Evolutionary conservation across 768 basidiomycete species (phyloP), one percentile per base, ranked within the genome.

Genomic region (Macrolepiota dolichaula): DNA sequence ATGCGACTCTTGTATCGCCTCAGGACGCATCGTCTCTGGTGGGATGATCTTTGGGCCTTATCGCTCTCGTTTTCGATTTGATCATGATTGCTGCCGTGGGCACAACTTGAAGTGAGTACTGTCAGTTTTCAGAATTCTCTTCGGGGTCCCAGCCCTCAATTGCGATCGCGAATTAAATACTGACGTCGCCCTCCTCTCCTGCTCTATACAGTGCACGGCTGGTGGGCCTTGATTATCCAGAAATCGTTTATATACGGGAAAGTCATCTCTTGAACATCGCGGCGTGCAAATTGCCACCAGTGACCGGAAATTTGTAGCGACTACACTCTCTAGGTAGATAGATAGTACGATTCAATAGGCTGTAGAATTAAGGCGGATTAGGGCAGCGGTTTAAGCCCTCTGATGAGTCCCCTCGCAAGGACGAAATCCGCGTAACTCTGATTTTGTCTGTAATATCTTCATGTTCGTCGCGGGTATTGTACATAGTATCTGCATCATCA

Each of bases 41-140:
- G 72, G 72, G 72, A 73, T 56, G 72, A 73, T 56, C 64, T 66
- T 47, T 69, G 67, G 63, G 72, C 72, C 17, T 68, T 11, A 29
- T 64, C 12, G 67, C 72, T 7, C 54, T 70, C 13, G 13, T 68
- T 5, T 55, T 46, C 51, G 70, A 67, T 32, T 55, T 12, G 1
- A n/a, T 27, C 47, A 55, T 62, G 51, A 49, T 55, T 52, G 22
- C 55, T 49, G 35, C 38, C 46, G 46, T 42, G 63, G 32, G 36
- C 59, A 35, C 53, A 60, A 49, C 57, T 62, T 12, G 56, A 50
- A n/a, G 59, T 64, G 10, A n/a, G 12, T 7, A 32, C 7, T 3
- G 3, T 32, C 29, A 32, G 22, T n/a, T 38, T 44, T 27, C 6
- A n/a, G 67, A 65, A 68, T 67, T 29, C 10, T 10, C 27, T 47